phyloP scores from a whole-genome alignment of 495 filamentous ascomycete genomes.

The Lasiosphaeria ovina region DNA sequence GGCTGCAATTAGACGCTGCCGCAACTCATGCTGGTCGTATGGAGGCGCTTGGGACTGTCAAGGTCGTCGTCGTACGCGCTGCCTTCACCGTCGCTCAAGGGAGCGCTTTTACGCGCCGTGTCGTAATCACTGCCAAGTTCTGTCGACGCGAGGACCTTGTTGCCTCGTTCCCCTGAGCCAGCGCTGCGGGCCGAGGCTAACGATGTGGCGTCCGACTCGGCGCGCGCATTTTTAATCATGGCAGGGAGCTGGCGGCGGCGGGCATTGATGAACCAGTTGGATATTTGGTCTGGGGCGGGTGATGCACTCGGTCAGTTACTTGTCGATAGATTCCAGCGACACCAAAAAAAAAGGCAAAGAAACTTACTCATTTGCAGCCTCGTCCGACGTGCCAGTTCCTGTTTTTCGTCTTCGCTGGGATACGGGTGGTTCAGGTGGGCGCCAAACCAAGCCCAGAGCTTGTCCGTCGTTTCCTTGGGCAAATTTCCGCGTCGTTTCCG shows the following conservation, averaged over 20 bases:
- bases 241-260: conserved; percentile 73
- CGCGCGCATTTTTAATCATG: conserved; percentile 54
- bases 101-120: conserved; percentile 14
- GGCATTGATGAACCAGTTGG: conserved; percentile 96
- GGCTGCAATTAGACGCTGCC: conserved; percentile 18
- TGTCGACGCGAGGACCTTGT: conserved; percentile 21
- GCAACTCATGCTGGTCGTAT: conserved; percentile 20
- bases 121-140: conserved; percentile 31
- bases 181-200: conserved; percentile 9
- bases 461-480: conserved; percentile 80
- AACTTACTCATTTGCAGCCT: conserved; percentile 79
- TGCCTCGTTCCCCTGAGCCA: conserved; percentile 17
- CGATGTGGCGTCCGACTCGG: conserved; percentile 37
- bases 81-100: conserved; percentile 41
- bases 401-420: conserved; percentile 88
- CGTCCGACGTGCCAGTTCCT: conserved; percentile 71
- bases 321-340: background rate
- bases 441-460: conserved; percentile 76
- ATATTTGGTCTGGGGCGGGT: conserved; percentile 58
- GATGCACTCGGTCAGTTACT: conserved; percentile 12
- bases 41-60: conserved; percentile 21
- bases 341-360: background rate
- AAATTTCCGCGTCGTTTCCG: conserved; percentile 72
- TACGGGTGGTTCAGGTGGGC: conserved; percentile 79
- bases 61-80: conserved; percentile 35